Evolutionary conservation across 2,329 filamentous ascomycete genomes (phyloP), one percentile per base, ranked within the genome.

Genomic region (Tolypocladium guangdongense): DNA sequence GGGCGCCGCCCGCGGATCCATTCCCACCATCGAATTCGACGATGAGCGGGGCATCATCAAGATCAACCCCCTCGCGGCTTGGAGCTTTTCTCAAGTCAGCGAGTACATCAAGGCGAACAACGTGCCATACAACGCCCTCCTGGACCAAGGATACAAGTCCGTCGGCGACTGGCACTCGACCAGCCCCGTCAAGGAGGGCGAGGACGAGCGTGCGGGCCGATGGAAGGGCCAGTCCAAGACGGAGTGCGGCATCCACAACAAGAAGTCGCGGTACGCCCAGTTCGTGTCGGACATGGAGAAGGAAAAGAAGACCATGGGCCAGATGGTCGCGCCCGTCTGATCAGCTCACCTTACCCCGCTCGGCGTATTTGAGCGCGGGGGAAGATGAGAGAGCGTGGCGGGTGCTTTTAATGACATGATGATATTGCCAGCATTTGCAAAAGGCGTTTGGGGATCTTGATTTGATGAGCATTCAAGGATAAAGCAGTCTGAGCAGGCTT

Each of bases 161-260:
- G 80, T 99, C 58, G 93, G 93, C 57, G 93, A 99, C 77, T 97
- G 91, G 89, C 93, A 99, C 78, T 96, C 90, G 50, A 99, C 93
- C 4, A 86, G 83, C 62, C 91, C 93, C 14, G 90, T 97, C 56
- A 83, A 79, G 58, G 90, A 92, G 55, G 88, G 88, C 59, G 93
- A 99, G 73, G 93, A 97, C 64, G 93, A 99, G 81, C 86, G 93
- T 51, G 87, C 93, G 10, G 93, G 93, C 55, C 86, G 93, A 61
- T 99, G 93, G 93, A 96, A 96, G 80, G 93, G 93, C 57, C 87
- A 90, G 71, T 75, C 80, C 64, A 99, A 99, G 85, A 95, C 90
- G 18, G 93, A 99, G 76, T 99, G 93, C 70, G 93, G 93, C 49
- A 97, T 99, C 66, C 93, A 99, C 82, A 97, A 97, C 78, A 95